These are phyloP conservation scores for Coemansia sp. DNA, from an alignment of 371 early-diverging fungal species.

Conservation along the genomic window DNA sequence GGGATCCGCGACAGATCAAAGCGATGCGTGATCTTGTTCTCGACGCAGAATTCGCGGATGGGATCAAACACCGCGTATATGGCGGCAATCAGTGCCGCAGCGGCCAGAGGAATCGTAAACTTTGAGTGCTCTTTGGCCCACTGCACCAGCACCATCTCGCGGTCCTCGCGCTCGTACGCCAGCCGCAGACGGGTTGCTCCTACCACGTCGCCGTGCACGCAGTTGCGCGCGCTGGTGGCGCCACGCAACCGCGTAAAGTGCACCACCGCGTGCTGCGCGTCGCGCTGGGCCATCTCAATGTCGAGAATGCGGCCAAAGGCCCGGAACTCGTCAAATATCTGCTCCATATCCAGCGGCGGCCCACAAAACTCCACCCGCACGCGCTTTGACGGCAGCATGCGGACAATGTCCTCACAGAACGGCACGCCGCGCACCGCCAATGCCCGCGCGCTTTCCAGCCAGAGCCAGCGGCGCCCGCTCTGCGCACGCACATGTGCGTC, in stretches of 20 bases:
- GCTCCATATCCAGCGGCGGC: constrained; percentile 65
- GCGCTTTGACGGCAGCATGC: constrained; percentile 67
- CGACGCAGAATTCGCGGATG: constrained; percentile 80
- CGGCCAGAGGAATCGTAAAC: constrained; percentile 68
- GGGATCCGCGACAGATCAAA: constrained; percentile 57
- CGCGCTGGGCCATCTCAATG: constrained; percentile 60
- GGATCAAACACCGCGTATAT: constrained; percentile 91
- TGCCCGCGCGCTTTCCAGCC: constrained; percentile 58
- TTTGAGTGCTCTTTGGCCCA: constrained; percentile 74
- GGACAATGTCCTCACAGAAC: constrained; percentile 83
- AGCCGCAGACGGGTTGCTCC: constrained; percentile 67
- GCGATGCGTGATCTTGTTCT: constrained; percentile 74
- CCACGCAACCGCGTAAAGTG: constrained; percentile 72
- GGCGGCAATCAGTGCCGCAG: constrained; percentile 73
- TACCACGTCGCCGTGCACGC: constrained; percentile 75
- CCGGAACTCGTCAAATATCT: constrained; percentile 72
- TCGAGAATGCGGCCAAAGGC: constrained; percentile 81
- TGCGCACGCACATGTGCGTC: constrained; percentile 50
- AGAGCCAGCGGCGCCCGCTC: constrained; percentile 58
- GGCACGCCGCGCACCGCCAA: constrained; percentile 77
- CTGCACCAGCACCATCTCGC: constrained; percentile 62
- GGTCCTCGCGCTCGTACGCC: constrained; percentile 67
- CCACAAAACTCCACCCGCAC: constrained; percentile 76
- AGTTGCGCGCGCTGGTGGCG: constrained; percentile 88
- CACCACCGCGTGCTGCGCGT: constrained; percentile 76